phyloP scores from a whole-genome alignment of 305 asterid species.

The Vinca major region DNA sequence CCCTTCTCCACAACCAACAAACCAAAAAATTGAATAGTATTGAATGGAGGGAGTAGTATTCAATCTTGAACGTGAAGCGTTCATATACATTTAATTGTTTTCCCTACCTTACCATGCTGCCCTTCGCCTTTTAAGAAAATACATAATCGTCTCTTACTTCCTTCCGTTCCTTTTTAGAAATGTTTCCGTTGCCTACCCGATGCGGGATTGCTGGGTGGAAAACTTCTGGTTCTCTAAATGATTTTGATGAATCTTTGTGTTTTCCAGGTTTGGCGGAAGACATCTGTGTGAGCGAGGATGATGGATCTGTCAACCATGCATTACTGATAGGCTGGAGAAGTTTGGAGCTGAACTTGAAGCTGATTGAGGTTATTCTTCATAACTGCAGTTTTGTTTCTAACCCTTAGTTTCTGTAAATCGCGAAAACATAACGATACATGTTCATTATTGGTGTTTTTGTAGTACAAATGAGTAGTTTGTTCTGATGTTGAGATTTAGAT shows the following conservation, averaged over 20 bases:
- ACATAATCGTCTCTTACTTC: background rate
- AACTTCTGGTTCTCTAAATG: no score
- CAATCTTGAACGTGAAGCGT: background rate
- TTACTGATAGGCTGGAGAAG: conserved; percentile 67
- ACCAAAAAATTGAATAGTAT: no score
- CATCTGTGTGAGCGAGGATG: conserved; percentile 70
- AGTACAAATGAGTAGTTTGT: background rate
- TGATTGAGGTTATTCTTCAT: conserved; percentile 24
- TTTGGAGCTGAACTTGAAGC: conserved; percentile 89
- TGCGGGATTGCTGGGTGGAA: background rate
- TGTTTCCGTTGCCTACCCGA: background rate
- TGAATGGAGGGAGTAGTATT: no score
- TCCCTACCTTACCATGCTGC: background rate
- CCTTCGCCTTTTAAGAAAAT: background rate
- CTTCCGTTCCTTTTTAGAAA: background rate
- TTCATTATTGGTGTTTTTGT: background rate
- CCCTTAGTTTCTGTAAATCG: background rate
- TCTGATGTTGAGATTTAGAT: background rate
- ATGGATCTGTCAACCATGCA: conserved; percentile 78
- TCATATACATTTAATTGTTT: background rate
- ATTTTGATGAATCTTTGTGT: conserved; percentile 1
- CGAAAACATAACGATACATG: background rate
- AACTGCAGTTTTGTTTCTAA: conserved; percentile 1
- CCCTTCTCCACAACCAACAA: no score
- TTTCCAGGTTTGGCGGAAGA: conserved; percentile 69